phyloP scores from a whole-genome alignment of 345 rosid genomes.

The Corymbia maculata region DNA sequence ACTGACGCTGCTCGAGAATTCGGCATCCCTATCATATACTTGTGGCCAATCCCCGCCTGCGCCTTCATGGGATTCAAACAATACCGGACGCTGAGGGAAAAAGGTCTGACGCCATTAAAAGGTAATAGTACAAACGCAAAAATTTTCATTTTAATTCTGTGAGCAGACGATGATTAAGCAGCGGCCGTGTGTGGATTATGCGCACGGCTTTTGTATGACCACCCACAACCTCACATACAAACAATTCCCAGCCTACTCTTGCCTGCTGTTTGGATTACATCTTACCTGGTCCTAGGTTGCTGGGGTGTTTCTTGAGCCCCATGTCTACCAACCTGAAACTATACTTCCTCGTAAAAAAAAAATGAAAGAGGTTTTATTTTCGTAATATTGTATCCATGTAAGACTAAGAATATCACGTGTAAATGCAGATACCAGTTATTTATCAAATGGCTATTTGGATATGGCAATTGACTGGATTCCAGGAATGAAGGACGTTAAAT shows the following conservation, averaged over 20 bases:
- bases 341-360: background rate
- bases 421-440: background rate
- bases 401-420: background rate
- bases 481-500: background rate
- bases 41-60: background rate
- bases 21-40: background rate
- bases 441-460: constrained; percentile 1
- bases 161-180: background rate
- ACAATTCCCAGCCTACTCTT: background rate
- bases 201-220: background rate
- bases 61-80: background rate
- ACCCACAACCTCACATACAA: background rate
- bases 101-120: constrained; percentile 1
- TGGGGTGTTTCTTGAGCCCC: background rate
- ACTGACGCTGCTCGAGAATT: background rate
- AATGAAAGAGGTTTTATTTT: background rate
- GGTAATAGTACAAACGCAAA: background rate
- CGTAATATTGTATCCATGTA: background rate
- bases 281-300: background rate
- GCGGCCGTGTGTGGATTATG: background rate
- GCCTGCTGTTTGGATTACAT: background rate
- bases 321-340: background rate
- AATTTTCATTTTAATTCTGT: background rate
- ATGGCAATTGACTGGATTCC: background rate
- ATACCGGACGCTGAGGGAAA: background rate